phyloP scores from a whole-genome alignment of 2,329 filamentous ascomycete genomes.

The Sphaerulina vaccinii region DNA sequence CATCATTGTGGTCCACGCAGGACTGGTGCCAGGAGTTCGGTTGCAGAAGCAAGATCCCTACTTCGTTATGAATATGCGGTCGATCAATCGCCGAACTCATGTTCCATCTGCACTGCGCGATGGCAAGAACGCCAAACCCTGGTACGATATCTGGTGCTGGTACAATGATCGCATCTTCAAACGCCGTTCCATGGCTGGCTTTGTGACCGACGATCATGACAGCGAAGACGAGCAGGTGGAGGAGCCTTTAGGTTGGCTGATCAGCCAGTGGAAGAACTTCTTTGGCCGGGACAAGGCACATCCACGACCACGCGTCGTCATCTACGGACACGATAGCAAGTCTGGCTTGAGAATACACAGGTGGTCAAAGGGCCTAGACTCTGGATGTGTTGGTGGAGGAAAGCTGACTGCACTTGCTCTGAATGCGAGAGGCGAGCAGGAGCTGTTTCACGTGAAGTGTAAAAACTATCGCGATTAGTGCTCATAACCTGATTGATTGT shows the following conservation, averaged over 20 bases:
- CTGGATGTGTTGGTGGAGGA: conserved; percentile 74
- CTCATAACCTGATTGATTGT: neutral
- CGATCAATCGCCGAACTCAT: conserved; percentile 63
- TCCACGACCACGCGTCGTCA: conserved; percentile 60
- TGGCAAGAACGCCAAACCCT: conserved; percentile 30
- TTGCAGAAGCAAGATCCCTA: conserved; percentile 72
- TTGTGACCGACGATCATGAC: conserved; percentile 10
- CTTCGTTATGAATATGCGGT: conserved; percentile 90
- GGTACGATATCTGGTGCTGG: conserved; percentile 37
- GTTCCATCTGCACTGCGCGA: conserved; percentile 50
- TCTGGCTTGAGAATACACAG: conserved; percentile 64
- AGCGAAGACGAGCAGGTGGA: neutral
- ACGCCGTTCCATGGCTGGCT: conserved; percentile 25
- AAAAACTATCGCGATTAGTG: conserved; percentile 34
- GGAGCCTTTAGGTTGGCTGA: conserved; percentile 9
- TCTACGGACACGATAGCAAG: conserved; percentile 86
- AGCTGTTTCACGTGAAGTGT: conserved; percentile 43
- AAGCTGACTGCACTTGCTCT: conserved; percentile 76
- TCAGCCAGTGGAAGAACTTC: conserved; percentile 24
- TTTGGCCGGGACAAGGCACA: conserved; percentile 33
- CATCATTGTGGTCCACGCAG: conserved; percentile 78
- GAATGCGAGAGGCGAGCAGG: conserved; percentile 49
- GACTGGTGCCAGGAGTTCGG: conserved; percentile 72
- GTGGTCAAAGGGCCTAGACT: conserved; percentile 83
- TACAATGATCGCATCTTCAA: conserved; percentile 34